Conservation (phyloP, 345 rosid genomes). For the Triadica sebifera region DNA sequence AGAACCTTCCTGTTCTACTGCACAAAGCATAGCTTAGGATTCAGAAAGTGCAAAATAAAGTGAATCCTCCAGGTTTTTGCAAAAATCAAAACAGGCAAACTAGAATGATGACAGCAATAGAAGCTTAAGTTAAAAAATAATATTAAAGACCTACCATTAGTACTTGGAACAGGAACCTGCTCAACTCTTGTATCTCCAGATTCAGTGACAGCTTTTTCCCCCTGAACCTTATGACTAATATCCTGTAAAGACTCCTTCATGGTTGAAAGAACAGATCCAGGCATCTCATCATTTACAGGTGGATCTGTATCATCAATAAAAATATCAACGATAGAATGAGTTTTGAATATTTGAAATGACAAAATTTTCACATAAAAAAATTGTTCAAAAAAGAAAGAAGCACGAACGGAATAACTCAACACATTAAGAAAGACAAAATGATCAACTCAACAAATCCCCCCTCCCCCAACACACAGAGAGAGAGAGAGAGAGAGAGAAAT, state of each 20-base stretch:
- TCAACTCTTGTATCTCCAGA: constrained; percentile 27
- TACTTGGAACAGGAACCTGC: constrained; percentile 21
- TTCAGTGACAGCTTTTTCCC: constrained; percentile 14
- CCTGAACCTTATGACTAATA: constrained; percentile 20
- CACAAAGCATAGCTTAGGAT: constrained; percentile 33
- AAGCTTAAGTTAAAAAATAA: background rate
- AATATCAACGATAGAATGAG: background rate
- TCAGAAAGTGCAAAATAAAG: constrained; percentile 26
- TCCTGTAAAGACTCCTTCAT: constrained; percentile 9
- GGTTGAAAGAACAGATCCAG: constrained; percentile 20
- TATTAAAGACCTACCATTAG: constrained; percentile 26
- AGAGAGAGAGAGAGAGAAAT: background rate
- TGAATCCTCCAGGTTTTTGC: constrained; percentile 21
- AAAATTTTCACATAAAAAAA: background rate
- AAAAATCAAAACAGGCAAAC: background rate
- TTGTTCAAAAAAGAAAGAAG: background rate
- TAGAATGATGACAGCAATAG: background rate
- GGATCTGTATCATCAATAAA: constrained; percentile 20
- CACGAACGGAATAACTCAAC: background rate
- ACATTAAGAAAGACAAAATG: background rate
- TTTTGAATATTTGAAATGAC: background rate
- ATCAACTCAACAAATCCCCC: background rate
- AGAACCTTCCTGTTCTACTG: constrained; percentile 28
- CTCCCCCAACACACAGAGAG: background rate
- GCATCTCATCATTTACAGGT: constrained; percentile 14